These are phyloP conservation scores for Thelephora ganbajun DNA, from an alignment of 768 basidiomycete genomes.

Conservation along the genomic window DNA sequence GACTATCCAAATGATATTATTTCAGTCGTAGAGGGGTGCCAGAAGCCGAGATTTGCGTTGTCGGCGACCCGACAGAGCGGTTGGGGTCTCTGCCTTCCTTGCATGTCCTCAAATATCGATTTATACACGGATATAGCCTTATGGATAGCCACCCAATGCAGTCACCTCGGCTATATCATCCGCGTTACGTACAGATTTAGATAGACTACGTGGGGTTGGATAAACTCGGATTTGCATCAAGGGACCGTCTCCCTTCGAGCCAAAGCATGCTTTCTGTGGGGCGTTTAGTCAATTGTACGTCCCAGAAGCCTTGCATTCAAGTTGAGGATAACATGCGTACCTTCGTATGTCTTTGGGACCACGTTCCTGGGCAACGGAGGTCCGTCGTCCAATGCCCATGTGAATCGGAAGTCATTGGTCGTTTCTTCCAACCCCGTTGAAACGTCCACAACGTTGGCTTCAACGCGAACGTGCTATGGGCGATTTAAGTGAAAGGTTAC, in stretches of 20 bases:
- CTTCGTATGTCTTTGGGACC: constrained; percentile 60
- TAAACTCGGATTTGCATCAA: constrained; percentile 22
- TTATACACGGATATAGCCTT: no score
- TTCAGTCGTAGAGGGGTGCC: no score
- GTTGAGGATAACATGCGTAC: constrained; percentile 21
- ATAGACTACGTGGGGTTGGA: no score
- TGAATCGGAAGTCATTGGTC: constrained; percentile 69
- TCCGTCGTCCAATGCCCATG: constrained; percentile 39
- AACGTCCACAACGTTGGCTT: constrained; percentile 59
- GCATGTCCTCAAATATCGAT: no score
- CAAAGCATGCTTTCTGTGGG: constrained; percentile 69
- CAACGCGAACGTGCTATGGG: constrained; percentile 53
- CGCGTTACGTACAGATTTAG: no score
- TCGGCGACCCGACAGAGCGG: no score
- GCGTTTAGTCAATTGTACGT: constrained; percentile 9
- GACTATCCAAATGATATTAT: no score
- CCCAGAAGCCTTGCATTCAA: constrained; percentile 10
- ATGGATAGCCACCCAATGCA: no score
- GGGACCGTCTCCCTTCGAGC: constrained; percentile 63
- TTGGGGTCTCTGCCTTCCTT: no score
- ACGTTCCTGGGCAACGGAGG: constrained; percentile 28
- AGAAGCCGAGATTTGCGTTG: no score
- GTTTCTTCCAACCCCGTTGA: constrained; percentile 48
- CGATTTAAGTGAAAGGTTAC: not conserved
- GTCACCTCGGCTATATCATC: no score